These are phyloP conservation scores for Luffa aegyptiaca DNA, from an alignment of 306 rosid genomes.

Conservation along the genomic window DNA sequence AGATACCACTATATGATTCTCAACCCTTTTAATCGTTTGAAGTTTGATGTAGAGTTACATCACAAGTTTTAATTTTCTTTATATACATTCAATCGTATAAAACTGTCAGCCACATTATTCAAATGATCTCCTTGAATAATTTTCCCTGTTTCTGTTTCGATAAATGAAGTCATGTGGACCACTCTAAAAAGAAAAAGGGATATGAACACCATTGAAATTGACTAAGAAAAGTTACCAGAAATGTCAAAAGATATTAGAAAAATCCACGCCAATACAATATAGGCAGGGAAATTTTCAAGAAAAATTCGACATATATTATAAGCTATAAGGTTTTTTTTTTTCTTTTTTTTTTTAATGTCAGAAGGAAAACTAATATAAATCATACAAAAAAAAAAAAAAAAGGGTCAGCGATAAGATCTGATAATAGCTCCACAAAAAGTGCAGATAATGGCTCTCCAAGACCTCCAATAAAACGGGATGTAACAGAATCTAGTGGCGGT, in stretches of 20 bases:
- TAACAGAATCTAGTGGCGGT: conserved; percentile 73
- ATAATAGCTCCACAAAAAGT: conserved; percentile 71
- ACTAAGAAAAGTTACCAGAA: background rate
- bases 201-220: background rate
- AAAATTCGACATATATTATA: background rate
- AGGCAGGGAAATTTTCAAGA: background rate
- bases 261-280: background rate
- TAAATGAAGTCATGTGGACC: background rate
- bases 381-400: too few relatives aligned
- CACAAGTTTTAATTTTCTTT: background rate
- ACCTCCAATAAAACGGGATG: conserved; percentile 75
- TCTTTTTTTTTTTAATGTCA: too few relatives aligned
- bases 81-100: too few relatives aligned
- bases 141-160: background rate
- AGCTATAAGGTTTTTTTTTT: too few relatives aligned
- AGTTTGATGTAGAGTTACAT: too few relatives aligned
- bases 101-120: too few relatives aligned
- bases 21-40: background rate
- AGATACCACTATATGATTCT: background rate
- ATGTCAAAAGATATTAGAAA: background rate
- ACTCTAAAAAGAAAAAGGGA: background rate
- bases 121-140: background rate
- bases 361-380: too few relatives aligned
- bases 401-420: conserved; percentile 32
- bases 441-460: conserved; percentile 67